Conservation (phyloP, 2,329 filamentous ascomycete species). For the Cytospora schulzeri region DNA sequence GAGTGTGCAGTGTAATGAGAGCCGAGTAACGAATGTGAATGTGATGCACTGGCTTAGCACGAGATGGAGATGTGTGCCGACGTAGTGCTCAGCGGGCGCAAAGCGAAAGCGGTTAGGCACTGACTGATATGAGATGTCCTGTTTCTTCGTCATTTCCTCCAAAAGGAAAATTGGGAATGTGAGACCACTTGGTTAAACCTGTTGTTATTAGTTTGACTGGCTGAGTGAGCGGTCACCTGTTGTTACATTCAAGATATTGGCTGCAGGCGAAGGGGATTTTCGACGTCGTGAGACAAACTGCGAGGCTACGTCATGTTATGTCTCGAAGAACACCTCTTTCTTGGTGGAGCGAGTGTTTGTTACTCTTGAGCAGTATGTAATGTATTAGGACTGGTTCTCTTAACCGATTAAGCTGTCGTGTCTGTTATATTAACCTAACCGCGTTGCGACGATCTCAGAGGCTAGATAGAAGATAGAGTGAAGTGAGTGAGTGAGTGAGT, state of each 20-base stretch:
- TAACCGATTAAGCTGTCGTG: too few relatives aligned
- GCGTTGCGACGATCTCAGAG: background rate
- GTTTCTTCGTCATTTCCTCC: background rate
- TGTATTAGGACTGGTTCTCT: too few relatives aligned
- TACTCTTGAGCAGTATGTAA: background rate
- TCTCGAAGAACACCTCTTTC: slow-evolving; percentile 11
- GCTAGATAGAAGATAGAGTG: too few relatives aligned
- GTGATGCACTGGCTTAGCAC: background rate
- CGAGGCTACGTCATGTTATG: slow-evolving; percentile 23
- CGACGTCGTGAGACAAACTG: slow-evolving; percentile 1
- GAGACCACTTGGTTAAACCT: background rate
- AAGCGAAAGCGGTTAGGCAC: background rate
- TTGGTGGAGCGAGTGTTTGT: too few relatives aligned
- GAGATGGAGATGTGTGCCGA: background rate
- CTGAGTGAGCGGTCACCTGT: too few relatives aligned
- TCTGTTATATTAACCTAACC: background rate
- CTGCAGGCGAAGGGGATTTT: too few relatives aligned
- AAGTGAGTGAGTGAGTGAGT: background rate
- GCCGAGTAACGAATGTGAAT: too few relatives aligned
- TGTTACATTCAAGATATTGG: background rate
- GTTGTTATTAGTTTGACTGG: too few relatives aligned
- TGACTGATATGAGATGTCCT: background rate
- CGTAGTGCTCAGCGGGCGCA: slow-evolving; percentile 2
- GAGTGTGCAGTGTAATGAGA: background rate
- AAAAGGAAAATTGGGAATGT: background rate